phyloP scores from a whole-genome alignment of 805 yeast genomes.

The Phaffomyces antillensis region DNA sequence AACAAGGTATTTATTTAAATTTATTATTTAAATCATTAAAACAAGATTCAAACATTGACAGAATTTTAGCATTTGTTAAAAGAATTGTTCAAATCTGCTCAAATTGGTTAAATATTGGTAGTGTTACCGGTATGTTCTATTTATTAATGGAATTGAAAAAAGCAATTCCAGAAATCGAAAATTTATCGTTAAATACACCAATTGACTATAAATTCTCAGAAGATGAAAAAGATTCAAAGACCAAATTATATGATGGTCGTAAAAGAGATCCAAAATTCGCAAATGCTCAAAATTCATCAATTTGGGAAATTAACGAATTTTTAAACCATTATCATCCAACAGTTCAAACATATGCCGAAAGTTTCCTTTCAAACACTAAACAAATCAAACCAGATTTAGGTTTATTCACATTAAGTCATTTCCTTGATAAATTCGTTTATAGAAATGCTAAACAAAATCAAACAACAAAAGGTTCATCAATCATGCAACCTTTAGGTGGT shows the following conservation, averaged over 20 bases:
- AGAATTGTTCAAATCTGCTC: conserved; percentile 79
- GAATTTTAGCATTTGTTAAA: conserved; percentile 87
- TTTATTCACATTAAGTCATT: conserved; percentile 78
- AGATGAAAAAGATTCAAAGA: conserved; percentile 20
- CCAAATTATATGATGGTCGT: conserved; percentile 59
- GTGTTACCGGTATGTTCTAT: conserved; percentile 75
- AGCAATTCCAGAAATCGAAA: conserved; percentile 56
- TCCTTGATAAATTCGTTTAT: conserved; percentile 92
- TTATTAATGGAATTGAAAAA: conserved; percentile 65
- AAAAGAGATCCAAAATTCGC: conserved; percentile 92
- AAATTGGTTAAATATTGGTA: conserved; percentile 84
- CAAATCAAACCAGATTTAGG: conserved; percentile 83
- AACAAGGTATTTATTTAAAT: conserved; percentile 87
- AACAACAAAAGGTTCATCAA: conserved; percentile 74
- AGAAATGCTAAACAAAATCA: conserved; percentile 81
- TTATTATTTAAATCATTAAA: conserved; percentile 78
- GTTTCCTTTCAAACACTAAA: conserved; percentile 39
- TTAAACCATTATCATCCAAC: conserved; percentile 88
- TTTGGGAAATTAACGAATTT: conserved; percentile 83
- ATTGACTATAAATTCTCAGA: conserved; percentile 40
- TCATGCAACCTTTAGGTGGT: conserved; percentile 97
- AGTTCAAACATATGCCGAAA: conserved; percentile 69
- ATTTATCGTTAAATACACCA: conserved; percentile 50
- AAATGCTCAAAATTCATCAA: conserved; percentile 70
- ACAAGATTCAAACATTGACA: conserved; percentile 48